These are phyloP conservation scores for Cystobasidium pallidum DNA, from an alignment of 1,284 basidiomycete species.

Conservation along the genomic window DNA sequence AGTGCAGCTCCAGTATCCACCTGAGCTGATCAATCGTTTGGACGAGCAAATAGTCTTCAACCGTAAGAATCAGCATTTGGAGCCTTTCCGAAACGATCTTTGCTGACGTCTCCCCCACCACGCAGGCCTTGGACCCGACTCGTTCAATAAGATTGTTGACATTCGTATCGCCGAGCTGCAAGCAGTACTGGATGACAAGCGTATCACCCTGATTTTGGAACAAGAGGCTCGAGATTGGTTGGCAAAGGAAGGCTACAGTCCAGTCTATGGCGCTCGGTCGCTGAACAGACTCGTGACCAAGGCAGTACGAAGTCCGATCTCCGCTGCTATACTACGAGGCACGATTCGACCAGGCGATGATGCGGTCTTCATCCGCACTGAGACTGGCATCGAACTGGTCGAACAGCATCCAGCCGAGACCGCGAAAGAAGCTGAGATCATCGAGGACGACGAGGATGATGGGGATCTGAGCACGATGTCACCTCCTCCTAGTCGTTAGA, in stretches of 20 bases:
- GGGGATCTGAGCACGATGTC: not conserved
- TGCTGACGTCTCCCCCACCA: not conserved
- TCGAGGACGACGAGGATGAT: slow-evolving; percentile 40
- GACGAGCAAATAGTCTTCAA: slow-evolving; percentile 43
- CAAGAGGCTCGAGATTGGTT: slow-evolving; percentile 71
- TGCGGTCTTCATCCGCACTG: slow-evolving; percentile 34
- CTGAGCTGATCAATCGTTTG: slow-evolving; percentile 66
- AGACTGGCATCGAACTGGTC: slow-evolving; percentile 23
- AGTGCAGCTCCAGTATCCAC: slow-evolving; percentile 71
- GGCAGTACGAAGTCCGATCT: slow-evolving; percentile 30
- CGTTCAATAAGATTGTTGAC: slow-evolving; percentile 50
- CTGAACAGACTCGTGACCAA: slow-evolving; percentile 54
- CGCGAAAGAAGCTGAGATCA: slow-evolving; percentile 31
- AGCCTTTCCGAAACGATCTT: not conserved
- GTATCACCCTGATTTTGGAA: slow-evolving; percentile 73
- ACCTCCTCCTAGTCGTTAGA: not conserved
- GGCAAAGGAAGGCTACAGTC: slow-evolving; percentile 77
- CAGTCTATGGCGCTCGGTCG: slow-evolving; percentile 80
- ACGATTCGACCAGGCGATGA: slow-evolving; percentile 41
- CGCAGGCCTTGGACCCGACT: slow-evolving; percentile 33
- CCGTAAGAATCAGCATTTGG: not conserved
- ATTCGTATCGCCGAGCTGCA: slow-evolving; percentile 48
- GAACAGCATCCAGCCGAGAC: slow-evolving; percentile 33
- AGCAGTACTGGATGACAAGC: slow-evolving; percentile 28
- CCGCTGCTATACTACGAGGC: slow-evolving; percentile 33